Evolutionary conservation across 257 asterid species (phyloP), one percentile per base, ranked within the genome.

Genomic region (Nemophila menziesii): DNA sequence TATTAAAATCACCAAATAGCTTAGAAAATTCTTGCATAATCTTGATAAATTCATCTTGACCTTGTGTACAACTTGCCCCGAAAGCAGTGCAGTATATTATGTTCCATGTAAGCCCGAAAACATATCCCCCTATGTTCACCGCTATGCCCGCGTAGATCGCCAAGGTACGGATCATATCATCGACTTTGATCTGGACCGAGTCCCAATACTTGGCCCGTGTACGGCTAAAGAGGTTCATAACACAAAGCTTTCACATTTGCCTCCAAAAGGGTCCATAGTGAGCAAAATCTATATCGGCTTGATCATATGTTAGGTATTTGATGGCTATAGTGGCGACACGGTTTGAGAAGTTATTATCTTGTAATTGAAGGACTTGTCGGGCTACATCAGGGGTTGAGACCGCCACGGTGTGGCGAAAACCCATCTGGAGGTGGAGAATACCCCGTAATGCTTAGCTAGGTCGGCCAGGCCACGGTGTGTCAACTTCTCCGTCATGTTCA

Each of bases 211-310:
- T 82, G 20, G 82, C 80, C 58, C 92, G 61, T 23, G 56, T 75
- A 0, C 82, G 75, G 56, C 92, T 79, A 37, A 79, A 79, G 37
- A 79, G 78, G 50, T 79, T 79, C 70, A 73, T 60, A 11, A 79
- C 80, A 16, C 92, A 79, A 20, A 79, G 73, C 51, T 79, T 79
- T 6, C 92, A 66, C 92, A 79, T 75, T 39, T 79, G 86, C 36
- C 92, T 78, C 92, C 92, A 79, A 37, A 75, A 79, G 2, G 92
- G 92, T 11, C 92, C 92, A 66, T 79, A 79, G 24, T 79, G 67
- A 16, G 86, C 79, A 45, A 79, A 79, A 13, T 85, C 92, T 86
- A 75, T 79, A 65, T 79, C 92, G 4, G 92, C 83, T 15, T 76
- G 20, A 10, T 73, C 74, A 46, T 79, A 79, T 6, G 83, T 75